Base-by-base conservation (phyloP, 305 asterid species). In the Solanum hybrid region DNA sequence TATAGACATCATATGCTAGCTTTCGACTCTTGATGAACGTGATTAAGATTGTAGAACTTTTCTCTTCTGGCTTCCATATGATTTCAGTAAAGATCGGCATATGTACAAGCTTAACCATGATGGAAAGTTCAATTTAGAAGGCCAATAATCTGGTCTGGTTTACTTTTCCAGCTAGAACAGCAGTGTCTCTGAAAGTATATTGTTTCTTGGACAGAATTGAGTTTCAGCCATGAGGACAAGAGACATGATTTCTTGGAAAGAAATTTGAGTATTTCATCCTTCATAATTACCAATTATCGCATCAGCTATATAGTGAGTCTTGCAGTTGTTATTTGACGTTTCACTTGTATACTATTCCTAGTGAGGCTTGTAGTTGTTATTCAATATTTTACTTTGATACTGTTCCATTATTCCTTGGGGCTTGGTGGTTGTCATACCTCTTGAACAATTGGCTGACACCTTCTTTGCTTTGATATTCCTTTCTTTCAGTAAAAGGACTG, bases 111-210 rank as follows among this genome's bases (percentile, higher is more conserved):
- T 31, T 60, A 85, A 56, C 32, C 76, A 82, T 56, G 88, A 85
- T 19, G 45, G 88, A 60, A 34, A 85, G 31, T 32, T 85, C 76
- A 56, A 85, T 85, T 29, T 32, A 22, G 34, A n/a, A 85, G 76
- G 76, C 34, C 32, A 51, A 85, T 85, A 85, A 85, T 85, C 45
- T 85, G 76, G 88, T 85, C 76, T 85, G 38, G 32, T 85, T 85
- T 29, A 31, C 73, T 85, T 29, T 85, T 22, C 88, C 29, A 56
- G 76, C 88, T 85, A 56, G 73, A 84, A 56, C 76, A 56, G 45
- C 71, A 56, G 88, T 56, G 76, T 85, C 32, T 85, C 76, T 85
- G 87, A 32, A 56, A 85, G 45, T 85, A 71, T 10, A 31, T 56
- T 56, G 42, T 56, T 12, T 85, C 32, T 85, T 24, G 29, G 76